Percentiles rank a stretch among this genome's conserved stretches.
Conservation (phyloP, 306 rosid genomes). For the Casuarina equisetifolia region DNA sequence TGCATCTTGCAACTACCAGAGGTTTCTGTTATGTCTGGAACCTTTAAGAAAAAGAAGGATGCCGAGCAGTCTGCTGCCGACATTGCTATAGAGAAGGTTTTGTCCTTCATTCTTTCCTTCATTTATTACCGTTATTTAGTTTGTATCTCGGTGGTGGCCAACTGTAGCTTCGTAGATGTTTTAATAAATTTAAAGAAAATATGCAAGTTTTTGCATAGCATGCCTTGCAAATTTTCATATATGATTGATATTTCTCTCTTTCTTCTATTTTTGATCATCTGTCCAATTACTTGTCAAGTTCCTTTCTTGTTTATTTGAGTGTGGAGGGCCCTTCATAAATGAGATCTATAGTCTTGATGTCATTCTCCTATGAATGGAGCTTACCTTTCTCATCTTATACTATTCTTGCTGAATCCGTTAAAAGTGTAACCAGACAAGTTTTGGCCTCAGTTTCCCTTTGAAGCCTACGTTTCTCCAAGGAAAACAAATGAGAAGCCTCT, state of each 20-base stretch:
- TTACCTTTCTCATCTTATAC: no score
- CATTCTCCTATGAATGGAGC: no score
- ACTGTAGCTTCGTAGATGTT: neutral
- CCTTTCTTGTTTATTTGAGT: no score
- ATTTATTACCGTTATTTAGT: neutral
- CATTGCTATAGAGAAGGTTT: slow-evolving; percentile 82
- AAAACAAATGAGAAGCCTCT: neutral
- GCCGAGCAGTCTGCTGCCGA: slow-evolving; percentile 95
- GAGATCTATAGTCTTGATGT: no score
- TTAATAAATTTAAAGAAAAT: no score
- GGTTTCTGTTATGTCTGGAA: slow-evolving; percentile 60
- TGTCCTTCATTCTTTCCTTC: slow-evolving; percentile 17
- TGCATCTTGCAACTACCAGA: slow-evolving; percentile 88
- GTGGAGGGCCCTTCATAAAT: no score
- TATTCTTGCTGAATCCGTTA: no score
- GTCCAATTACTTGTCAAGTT: slow-evolving; percentile 9
- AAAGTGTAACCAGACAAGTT: no score
- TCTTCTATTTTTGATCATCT: slow-evolving; percentile 5
- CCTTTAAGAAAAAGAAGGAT: slow-evolving; percentile 80
- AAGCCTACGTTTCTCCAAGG: no score
- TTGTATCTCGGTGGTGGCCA: neutral
- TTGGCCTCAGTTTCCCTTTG: no score
- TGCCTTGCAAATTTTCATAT: no score
- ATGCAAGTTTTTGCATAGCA: no score
- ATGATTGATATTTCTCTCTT: neutral